Conservation (phyloP, 2,329 filamentous ascomycete genomes). For the Clonostachys rhizophaga region DNA sequence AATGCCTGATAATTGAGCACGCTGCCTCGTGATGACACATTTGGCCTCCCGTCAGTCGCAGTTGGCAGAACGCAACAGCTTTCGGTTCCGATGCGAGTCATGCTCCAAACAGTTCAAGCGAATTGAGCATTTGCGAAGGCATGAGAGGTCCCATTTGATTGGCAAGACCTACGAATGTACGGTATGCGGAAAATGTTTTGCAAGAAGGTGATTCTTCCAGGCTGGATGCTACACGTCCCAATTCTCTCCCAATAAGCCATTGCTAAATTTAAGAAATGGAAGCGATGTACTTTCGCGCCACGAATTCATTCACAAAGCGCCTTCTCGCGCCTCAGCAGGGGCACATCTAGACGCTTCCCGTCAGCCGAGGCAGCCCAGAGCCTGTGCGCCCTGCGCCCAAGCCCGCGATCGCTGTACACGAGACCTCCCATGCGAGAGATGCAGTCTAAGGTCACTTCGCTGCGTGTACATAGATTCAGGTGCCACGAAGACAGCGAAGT, state of each 20-base stretch:
- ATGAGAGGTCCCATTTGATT: conserved; percentile 8
- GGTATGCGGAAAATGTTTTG: conserved; percentile 9
- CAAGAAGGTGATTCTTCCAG: conserved; percentile 7
- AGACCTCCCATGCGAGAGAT: neutral
- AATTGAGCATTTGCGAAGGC: conserved; percentile 10
- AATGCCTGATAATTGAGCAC: no score
- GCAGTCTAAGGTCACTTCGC: neutral
- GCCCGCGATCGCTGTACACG: neutral
- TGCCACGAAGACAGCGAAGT: neutral
- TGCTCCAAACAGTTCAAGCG: conserved; percentile 8
- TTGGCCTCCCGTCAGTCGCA: no score
- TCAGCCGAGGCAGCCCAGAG: neutral
- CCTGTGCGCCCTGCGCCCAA: neutral
- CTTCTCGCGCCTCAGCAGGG: neutral
- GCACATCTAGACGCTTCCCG: no score
- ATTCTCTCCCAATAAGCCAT: neutral
- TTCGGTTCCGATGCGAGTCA: neutral
- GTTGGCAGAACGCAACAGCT: no score
- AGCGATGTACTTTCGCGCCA: conserved; percentile 4
- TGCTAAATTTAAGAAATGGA: neutral
- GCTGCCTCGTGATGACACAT: no score
- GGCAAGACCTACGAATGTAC: conserved; percentile 6
- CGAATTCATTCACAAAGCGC: neutral
- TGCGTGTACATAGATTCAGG: neutral
- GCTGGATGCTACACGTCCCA: neutral